Conservation (phyloP, 1,139 yeast species). For the Protomyces gravidus region DNA sequence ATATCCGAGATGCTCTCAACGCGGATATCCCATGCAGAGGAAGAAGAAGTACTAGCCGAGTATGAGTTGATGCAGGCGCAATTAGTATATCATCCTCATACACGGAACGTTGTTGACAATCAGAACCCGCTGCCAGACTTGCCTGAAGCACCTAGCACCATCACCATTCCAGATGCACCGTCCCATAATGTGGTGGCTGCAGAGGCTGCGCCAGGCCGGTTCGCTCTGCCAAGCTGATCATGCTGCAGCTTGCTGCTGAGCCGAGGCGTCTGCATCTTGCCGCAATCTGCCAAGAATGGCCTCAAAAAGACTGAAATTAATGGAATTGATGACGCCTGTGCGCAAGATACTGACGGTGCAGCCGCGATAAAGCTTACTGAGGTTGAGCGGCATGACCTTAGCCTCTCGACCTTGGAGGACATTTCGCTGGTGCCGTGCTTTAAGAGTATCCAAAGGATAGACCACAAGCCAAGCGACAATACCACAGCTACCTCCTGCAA, state of each 20-base stretch:
- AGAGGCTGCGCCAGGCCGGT: not conserved
- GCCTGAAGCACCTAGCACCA: not conserved
- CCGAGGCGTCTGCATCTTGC: not conserved
- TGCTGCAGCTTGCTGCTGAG: not conserved
- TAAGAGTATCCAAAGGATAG: constrained; percentile 77
- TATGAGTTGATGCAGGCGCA: constrained; percentile 7
- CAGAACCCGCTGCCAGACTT: not conserved
- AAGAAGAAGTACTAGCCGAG: constrained; percentile 52
- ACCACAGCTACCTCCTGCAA: constrained; percentile 81
- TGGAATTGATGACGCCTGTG: constrained; percentile 15
- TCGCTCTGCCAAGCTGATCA: not conserved
- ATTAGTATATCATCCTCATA: not conserved
- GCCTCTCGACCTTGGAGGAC: constrained; percentile 4
- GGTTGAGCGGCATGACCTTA: not conserved
- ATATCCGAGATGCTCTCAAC: constrained; percentile 48
- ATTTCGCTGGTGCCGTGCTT: constrained; percentile 37
- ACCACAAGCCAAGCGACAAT: constrained; percentile 61
- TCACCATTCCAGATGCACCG: not conserved
- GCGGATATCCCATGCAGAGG: constrained; percentile 53
- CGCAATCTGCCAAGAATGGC: constrained; percentile 1
- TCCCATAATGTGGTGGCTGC: not conserved
- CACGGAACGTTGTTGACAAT: not conserved
- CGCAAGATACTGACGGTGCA: constrained; percentile 5
- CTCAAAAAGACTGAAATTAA: constrained; percentile 21
- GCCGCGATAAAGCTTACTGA: constrained; percentile 15